A percentile compares a stretch with the other conserved stretches of the same genome.
Conservation (phyloP, 176 grass and related monocot species). For the Phyllostachys edulis region DNA sequence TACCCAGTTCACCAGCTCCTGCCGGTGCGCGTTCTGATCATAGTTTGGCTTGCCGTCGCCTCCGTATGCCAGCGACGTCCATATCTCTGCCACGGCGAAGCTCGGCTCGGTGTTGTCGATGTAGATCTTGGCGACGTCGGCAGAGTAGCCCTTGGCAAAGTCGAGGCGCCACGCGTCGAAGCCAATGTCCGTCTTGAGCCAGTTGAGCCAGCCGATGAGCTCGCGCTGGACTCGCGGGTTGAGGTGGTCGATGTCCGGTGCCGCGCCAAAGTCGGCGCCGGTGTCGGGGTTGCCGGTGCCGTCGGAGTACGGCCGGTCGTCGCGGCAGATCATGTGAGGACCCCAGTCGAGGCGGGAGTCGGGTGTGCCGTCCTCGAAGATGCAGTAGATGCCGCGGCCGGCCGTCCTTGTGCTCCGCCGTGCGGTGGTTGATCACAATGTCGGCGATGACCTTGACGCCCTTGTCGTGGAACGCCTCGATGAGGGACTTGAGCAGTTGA, state of each 20-base stretch:
- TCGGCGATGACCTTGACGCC: constrained; percentile 74
- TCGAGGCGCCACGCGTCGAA: constrained; percentile 85
- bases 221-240: constrained; percentile 63
- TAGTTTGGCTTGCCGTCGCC: constrained; percentile 38
- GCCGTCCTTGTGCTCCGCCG: constrained; percentile 50
- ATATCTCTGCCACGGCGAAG: constrained; percentile 75
- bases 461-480: constrained; percentile 52
- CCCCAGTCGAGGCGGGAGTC: too few relatives aligned
- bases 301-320: constrained; percentile 55
- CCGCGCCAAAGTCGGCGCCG: constrained; percentile 54
- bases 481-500: constrained; percentile 72
- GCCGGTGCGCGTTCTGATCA: constrained; percentile 54
- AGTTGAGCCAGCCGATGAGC: constrained; percentile 48
- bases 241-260: constrained; percentile 78
- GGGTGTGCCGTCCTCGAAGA: constrained; percentile 65
- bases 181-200: constrained; percentile 65
- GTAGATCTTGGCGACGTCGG: constrained; percentile 67
- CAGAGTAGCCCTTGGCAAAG: constrained; percentile 72
- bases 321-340: constrained; percentile 21
- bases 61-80: constrained; percentile 48
- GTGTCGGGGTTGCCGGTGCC: constrained; percentile 76
- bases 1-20: constrained; percentile 62
- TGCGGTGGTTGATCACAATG: constrained; percentile 91
- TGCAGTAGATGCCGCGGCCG: constrained; percentile 63
- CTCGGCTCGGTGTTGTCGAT: constrained; percentile 49